These are phyloP conservation scores for Russula ochroleuca DNA, from an alignment of 768 basidiomycete species.

Conservation along the genomic window DNA sequence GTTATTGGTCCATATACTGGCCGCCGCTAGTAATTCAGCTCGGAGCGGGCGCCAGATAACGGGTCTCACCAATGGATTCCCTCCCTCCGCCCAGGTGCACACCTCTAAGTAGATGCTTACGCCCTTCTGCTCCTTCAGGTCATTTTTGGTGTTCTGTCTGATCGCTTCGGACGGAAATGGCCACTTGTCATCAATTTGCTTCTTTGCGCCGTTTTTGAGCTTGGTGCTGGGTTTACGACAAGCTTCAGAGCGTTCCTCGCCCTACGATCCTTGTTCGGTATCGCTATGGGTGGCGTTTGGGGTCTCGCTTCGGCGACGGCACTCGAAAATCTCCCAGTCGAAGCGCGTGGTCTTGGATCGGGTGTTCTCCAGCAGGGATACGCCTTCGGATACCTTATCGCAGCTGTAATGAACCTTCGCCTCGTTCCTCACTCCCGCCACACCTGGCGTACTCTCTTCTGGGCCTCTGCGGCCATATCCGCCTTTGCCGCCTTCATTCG, in stretches of 20 bases:
- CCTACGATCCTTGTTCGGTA: slow-evolving; percentile 79
- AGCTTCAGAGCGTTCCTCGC: slow-evolving; percentile 78
- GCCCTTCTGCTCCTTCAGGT: slow-evolving; percentile 34
- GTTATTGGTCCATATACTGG: not conserved
- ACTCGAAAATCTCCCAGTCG: slow-evolving; percentile 85
- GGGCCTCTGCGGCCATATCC: slow-evolving; percentile 70
- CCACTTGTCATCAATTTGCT: slow-evolving; percentile 75
- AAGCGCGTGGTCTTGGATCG: slow-evolving; percentile 79
- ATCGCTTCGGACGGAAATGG: slow-evolving; percentile 93
- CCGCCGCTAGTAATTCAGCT: not conserved
- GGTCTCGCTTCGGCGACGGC: slow-evolving; percentile 77
- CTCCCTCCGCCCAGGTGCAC: not conserved
- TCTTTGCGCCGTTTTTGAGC: slow-evolving; percentile 66
- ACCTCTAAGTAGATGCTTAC: slow-evolving; percentile 8
- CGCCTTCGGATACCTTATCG: slow-evolving; percentile 82
- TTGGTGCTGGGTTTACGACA: slow-evolving; percentile 75
- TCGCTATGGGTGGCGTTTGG: slow-evolving; percentile 90
- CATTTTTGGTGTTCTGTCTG: slow-evolving; percentile 77
- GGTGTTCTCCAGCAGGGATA: slow-evolving; percentile 90
- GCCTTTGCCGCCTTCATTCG: slow-evolving; percentile 67
- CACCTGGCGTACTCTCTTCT: slow-evolving; percentile 78
- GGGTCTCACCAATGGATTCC: not conserved
- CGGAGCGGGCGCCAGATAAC: not conserved
- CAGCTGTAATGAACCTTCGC: slow-evolving; percentile 75
- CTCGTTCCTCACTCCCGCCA: slow-evolving; percentile 42